These are phyloP conservation scores for Russula ochroleuca DNA, from an alignment of 768 basidiomycete genomes.

Conservation along the genomic window DNA sequence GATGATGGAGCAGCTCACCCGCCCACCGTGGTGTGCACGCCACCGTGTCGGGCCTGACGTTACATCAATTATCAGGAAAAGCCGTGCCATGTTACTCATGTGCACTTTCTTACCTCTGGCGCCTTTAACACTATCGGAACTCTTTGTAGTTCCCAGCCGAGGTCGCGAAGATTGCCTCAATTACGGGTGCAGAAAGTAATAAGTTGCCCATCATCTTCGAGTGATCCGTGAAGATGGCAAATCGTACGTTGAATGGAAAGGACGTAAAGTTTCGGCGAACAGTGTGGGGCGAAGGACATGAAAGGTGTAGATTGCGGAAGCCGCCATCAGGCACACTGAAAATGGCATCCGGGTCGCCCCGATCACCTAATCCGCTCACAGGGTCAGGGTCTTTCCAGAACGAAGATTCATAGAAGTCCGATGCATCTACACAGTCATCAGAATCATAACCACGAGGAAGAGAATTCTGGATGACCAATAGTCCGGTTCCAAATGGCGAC, in stretches of 20 bases:
- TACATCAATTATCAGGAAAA: not conserved
- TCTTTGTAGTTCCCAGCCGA: slow-evolving; percentile 34
- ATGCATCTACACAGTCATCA: slow-evolving; percentile 25
- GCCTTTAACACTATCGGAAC: slow-evolving; percentile 34
- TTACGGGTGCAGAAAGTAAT: slow-evolving; percentile 30
- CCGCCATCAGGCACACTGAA: slow-evolving; percentile 32
- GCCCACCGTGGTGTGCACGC: slow-evolving; percentile 35
- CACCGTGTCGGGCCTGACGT: slow-evolving; percentile 35
- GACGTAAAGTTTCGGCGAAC: slow-evolving; percentile 38
- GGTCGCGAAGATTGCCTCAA: slow-evolving; percentile 31
- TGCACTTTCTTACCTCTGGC: slow-evolving; percentile 28
- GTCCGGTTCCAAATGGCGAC: slow-evolving; percentile 34
- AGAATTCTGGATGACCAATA: slow-evolving; percentile 16
- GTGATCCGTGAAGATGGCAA: slow-evolving; percentile 28
- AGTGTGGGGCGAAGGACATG: slow-evolving; percentile 36
- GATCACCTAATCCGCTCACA: slow-evolving; percentile 31
- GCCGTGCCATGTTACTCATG: not conserved
- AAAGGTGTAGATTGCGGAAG: slow-evolving; percentile 30
- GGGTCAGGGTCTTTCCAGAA: slow-evolving; percentile 30
- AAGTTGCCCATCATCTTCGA: slow-evolving; percentile 30
- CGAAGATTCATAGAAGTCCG: slow-evolving; percentile 28
- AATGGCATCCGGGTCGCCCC: slow-evolving; percentile 30
- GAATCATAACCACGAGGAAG: not conserved
- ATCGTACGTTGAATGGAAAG: slow-evolving; percentile 30
- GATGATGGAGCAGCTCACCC: slow-evolving; percentile 28